Evolutionary conservation across 805 yeast genomes (phyloP), one percentile per base, ranked within the genome.

Genomic region (Starmerella floris): DNA sequence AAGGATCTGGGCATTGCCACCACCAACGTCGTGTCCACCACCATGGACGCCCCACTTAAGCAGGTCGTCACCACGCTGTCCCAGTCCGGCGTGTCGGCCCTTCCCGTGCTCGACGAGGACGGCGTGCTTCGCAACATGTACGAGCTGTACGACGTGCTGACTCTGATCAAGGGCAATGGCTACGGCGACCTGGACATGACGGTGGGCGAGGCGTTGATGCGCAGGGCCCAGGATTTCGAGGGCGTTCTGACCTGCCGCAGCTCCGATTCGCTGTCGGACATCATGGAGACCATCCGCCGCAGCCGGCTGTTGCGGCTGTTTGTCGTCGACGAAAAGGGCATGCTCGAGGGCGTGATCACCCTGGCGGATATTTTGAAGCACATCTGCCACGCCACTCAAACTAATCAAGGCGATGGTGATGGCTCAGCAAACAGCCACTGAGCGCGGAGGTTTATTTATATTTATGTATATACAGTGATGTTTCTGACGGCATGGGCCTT

Each of bases 201-300:
- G 45, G 95, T 91, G 3, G 99, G 98, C 3, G 96, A 91, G 61
- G 97, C 97, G 0, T 67, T 91, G 41, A 75, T 91, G 76, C 76
- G 94, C 62, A 70, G 95, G 57, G 78, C 94, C 3, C 95, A 87
- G 53, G 96, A 91, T 59, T 91, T 88, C 55, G 97, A 91, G 62
- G 98, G 99, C 45, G 97, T 91, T 13, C 83, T 85, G 62, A 91
- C 97, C 0, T 91, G 98, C 63, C 83, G 96, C 0, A 69, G 77
- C 51, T 72, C 77, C 52, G 99, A 91, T 60, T 72, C 87, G 49
- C 66, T 91, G 44, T 79, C 88, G 48, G 83, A 94, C 15, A 80
- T 91, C 44, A 72, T 91, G 77, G 95, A 87, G 59, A 87, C 94
- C 28, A 84, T 91, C 46, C 74, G 96, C 55, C 81, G 85, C 53